phyloP scores from a whole-genome alignment of 306 rosid genomes.

The Medicago arabica region DNA sequence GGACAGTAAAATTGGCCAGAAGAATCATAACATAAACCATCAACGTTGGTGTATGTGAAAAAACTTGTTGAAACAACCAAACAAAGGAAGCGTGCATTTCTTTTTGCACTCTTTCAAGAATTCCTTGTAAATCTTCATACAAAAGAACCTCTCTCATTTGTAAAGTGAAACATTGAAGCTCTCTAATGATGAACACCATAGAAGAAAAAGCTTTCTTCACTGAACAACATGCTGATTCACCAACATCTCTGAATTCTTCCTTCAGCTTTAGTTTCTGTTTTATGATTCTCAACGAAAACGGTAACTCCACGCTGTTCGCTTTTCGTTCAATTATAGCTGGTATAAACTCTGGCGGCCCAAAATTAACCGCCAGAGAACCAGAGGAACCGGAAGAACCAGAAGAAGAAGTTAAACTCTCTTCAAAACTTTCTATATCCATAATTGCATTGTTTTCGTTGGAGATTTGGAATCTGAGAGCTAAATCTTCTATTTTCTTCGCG shows the following conservation, averaged over 20 bases:
- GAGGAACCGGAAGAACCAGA: slow-evolving; percentile 1
- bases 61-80: slow-evolving; percentile 91
- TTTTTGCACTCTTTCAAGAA: slow-evolving; percentile 71
- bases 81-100: slow-evolving; percentile 96
- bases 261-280: slow-evolving; percentile 78
- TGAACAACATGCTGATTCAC: slow-evolving; percentile 74
- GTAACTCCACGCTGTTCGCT: slow-evolving; percentile 88
- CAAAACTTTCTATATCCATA: slow-evolving; percentile 35
- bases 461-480: slow-evolving; percentile 67
- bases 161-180: slow-evolving; percentile 75
- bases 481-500: slow-evolving; percentile 72
- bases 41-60: slow-evolving; percentile 88
- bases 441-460: slow-evolving; percentile 40
- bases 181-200: slow-evolving; percentile 88
- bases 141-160: slow-evolving; percentile 79
- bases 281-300: slow-evolving; percentile 80
- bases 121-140: slow-evolving; percentile 77
- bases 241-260: slow-evolving; percentile 69
- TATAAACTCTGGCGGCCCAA: slow-evolving; percentile 61
- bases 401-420: background rate
- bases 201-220: slow-evolving; percentile 85
- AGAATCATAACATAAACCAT: slow-evolving; percentile 94
- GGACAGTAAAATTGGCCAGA: slow-evolving; percentile 81
- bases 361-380: slow-evolving; percentile 2
- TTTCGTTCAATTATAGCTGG: slow-evolving; percentile 72